Evolutionary conservation across 2,329 filamentous ascomycete genomes (phyloP).

Genomic region (Sporothrix variecibatus): DNA sequence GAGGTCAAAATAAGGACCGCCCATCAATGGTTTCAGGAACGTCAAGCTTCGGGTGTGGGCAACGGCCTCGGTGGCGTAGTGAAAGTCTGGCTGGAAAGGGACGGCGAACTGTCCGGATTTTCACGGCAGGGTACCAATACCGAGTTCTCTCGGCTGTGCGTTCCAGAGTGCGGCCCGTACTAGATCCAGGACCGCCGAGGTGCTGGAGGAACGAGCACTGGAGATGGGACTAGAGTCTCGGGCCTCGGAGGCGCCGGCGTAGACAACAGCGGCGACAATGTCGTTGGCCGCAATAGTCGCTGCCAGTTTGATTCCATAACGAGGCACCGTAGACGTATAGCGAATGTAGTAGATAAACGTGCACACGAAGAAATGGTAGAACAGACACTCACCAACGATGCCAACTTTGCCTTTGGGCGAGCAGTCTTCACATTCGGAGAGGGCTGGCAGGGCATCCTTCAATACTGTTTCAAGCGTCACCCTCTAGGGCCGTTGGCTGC

Average conservation of each 20-base stretch:
- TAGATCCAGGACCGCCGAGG: background rate
- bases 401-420: background rate
- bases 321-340: background rate
- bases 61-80: background rate
- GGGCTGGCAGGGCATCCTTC: background rate
- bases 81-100: background rate
- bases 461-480: background rate
- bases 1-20: conserved; percentile 70
- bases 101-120: background rate
- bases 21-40: conserved; percentile 64
- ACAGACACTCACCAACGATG: conserved; percentile 1
- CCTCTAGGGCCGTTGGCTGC: conserved; percentile 29
- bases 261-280: background rate
- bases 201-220: background rate
- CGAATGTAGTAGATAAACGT: no score
- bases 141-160: background rate
- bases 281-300: background rate
- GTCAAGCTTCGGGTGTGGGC: conserved; percentile 58
- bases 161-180: background rate
- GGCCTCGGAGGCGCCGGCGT: background rate
- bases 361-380: no score
- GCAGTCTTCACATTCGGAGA: background rate
- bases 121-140: background rate
- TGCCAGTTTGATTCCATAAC: background rate
- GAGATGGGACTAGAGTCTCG: background rate